A percentile compares a stretch with the other conserved stretches of the same genome.
phyloP scores from a whole-genome alignment of 768 basidiomycete genomes.

The Mycena olivaceomarginata region DNA sequence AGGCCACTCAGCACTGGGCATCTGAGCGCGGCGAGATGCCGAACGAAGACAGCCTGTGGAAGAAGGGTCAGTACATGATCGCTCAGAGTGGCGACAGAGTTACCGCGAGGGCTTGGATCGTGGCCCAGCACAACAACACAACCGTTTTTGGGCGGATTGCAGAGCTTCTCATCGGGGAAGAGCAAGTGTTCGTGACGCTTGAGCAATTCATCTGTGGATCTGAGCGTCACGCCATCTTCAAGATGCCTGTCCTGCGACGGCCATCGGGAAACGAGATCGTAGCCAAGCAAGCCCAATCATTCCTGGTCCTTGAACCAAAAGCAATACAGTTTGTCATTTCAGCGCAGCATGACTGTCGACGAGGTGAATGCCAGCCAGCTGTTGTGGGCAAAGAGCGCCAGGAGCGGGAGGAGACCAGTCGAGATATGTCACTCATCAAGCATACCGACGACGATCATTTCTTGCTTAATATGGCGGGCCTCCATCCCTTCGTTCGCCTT shows the following conservation, averaged over 20 bases:
- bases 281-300: not conserved
- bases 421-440: not conserved
- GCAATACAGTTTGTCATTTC: not conserved
- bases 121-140: not conserved
- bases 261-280: too few relatives aligned
- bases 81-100: too few relatives aligned
- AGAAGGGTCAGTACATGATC: constrained; percentile 2
- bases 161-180: constrained; percentile 1
- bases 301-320: not conserved
- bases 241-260: too few relatives aligned
- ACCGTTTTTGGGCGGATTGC: constrained; percentile 1
- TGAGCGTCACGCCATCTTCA: too few relatives aligned
- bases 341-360: not conserved
- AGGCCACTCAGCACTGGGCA: not conserved
- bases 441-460: not conserved
- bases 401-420: not conserved
- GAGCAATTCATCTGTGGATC: constrained; percentile 30
- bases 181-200: constrained; percentile 12
- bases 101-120: too few relatives aligned
- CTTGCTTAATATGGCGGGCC: not conserved
- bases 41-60: too few relatives aligned
- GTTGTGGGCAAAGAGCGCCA: not conserved
- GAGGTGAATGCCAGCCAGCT: not conserved
- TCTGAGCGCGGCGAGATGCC: not conserved
- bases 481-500: not conserved